Base-by-base conservation (phyloP, 2,329 filamentous ascomycete species). In the Tolypocladium sp. region DNA sequence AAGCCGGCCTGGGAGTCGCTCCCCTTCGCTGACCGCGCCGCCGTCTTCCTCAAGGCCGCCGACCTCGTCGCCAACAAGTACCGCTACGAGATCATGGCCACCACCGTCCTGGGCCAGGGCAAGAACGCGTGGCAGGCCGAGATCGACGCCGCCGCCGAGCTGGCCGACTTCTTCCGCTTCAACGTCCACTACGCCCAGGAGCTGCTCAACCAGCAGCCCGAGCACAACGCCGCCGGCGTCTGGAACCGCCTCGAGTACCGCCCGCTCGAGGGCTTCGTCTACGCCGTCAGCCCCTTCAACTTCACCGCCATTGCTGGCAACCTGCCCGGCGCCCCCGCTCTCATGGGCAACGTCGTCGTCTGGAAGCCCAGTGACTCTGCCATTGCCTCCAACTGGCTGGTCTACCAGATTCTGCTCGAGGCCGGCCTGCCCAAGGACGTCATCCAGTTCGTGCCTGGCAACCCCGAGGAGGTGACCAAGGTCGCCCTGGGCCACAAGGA, bases 111-210 rank as follows among this genome's bases (percentile, higher is more conserved):
- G 38, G 94, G 93, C 62, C 93, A 99, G 77, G 93, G 94, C 69
- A 97, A 97, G 84, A 97, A 97, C 73, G 91, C 91, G 55, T 97
- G 92, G 92, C 93, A 99, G 76, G 93, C 94, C n/a, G 93, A 99
- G 81, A 97, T 97, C 64, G 93, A 97, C 74, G 84, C 92, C 44
- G 93, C 93, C 22, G 93, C 93, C 10, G 94, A 99, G 80, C 77
- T 96, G 67, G 88, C 85, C 66, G 93, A 99, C 73, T 97, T 97
- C 76, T 79, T 97, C 71, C 86, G 92, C 70, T 96, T 97, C 80
- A 94, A 94, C 70, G 93, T 97, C 57, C 86, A 92, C 73, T 97
- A 94, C 70, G 93, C 93, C 35, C 88, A 96, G 76, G 90, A 97
- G 71, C 79, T 96, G 59, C 96, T 97, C 73, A 84, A 85, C 42